Conservation (phyloP, 2,329 filamentous ascomycete species). For the Pyricularia sp. region DNA sequence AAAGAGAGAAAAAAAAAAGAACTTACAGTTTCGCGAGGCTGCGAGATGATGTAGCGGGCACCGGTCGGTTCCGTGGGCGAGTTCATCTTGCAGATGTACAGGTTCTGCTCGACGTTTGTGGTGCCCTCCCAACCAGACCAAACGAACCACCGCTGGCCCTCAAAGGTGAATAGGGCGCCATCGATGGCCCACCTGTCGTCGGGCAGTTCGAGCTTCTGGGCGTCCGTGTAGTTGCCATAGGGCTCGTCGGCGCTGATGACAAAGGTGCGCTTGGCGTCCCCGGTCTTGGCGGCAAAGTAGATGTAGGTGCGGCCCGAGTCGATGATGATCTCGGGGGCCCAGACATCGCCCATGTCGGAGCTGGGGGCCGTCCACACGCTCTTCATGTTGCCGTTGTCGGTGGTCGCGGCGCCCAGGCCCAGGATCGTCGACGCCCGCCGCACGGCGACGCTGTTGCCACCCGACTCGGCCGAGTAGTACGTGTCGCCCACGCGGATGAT, state of each 20-base stretch:
- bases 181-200: constrained; percentile 15
- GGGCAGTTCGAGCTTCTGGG: constrained; percentile 10
- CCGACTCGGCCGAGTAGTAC: constrained; percentile 13
- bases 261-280: constrained; percentile 13
- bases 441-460: constrained; percentile 9
- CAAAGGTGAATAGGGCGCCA: constrained; percentile 11
- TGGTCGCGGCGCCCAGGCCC: constrained; percentile 7
- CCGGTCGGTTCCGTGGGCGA: constrained; percentile 10
- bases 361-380: constrained; percentile 7
- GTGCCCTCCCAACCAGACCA: constrained; percentile 13
- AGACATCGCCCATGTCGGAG: constrained; percentile 6
- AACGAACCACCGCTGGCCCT: constrained; percentile 12
- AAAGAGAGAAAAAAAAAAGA: not conserved
- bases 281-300: constrained; percentile 10
- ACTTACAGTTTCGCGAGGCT: constrained; percentile 10
- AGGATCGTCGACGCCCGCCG: constrained; percentile 10
- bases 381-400: constrained; percentile 2
- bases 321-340: constrained; percentile 8
- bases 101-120: constrained; percentile 9
- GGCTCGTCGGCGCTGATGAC: constrained; percentile 12
- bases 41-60: constrained; percentile 12
- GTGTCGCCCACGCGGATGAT: constrained; percentile 9
- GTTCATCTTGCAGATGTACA: constrained; percentile 14
- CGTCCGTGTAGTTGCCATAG: constrained; percentile 8
- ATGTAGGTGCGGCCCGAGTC: constrained; percentile 10